Evolutionary conservation across 345 rosid genomes (phyloP), one percentile per base, ranked within the genome.

Genomic region (Excoecaria agallocha): DNA sequence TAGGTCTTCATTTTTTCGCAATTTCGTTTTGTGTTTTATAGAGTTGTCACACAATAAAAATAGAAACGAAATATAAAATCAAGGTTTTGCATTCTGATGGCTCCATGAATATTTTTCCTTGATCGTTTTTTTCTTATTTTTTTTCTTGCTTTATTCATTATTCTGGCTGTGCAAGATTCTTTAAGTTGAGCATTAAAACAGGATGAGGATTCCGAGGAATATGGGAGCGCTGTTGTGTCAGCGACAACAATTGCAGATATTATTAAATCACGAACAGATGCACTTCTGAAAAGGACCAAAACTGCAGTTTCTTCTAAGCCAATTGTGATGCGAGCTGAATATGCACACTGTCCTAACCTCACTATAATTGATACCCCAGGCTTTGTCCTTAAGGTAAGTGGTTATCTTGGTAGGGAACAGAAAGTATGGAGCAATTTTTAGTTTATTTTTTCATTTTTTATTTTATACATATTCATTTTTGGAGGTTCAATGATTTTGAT

Each of bases 361-460:
- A 95, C 99, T 50, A 91, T 95, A 16, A 93, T 95, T 57, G 98
- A 95, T 78, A 95, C 98, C 46, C 99, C 99, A 12, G 99, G 99
- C 1, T 95, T 95, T 83, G 97, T 95, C 79, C 94, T 95, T 25
- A 93, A 94, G 97, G 98, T 90, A 59, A 20, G 70, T 68, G 68
- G 39, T 70, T 8, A 37, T 46, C 45, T 60, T 8, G 43, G 22
- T 1, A 8, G 1, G 24, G 39, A 61, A 30, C 50, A n/a, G 3
- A 4, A 35, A 6, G 6, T 19, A 1, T 49, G 54, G 43, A 54
- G 48, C 6, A 8, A 7, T 2, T 19, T 41, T 51, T 30, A 0
- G 30, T 30, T 30, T 30, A 30, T 30, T 30, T 2, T 30, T 30
- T 30, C 2, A 30, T 30, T 30, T 30, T 30, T 30, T 30, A 30